phyloP scores from a whole-genome alignment of 805 yeast species.

The Candida ponderosae region DNA sequence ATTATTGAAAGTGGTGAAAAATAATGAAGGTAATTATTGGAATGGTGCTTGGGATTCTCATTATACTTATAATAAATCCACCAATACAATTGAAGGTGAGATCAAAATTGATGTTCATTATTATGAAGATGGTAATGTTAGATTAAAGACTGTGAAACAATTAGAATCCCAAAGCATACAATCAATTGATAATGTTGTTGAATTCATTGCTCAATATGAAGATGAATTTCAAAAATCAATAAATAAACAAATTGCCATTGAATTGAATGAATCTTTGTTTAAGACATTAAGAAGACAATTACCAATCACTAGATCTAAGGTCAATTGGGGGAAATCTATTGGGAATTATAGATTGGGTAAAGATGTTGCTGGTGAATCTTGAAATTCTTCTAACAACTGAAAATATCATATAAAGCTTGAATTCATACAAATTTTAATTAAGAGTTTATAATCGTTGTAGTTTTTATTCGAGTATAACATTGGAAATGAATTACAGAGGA shows the following conservation, averaged over 20 bases:
- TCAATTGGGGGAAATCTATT: constrained; percentile 92
- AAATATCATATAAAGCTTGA: too few relatives aligned
- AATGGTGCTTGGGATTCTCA: constrained; percentile 83
- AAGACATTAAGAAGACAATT: constrained; percentile 82
- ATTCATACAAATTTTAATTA: too few relatives aligned
- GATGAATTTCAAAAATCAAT: constrained; percentile 49
- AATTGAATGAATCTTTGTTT: constrained; percentile 73
- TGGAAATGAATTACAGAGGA: too few relatives aligned
- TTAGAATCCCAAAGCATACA: constrained; percentile 4
- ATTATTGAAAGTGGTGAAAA: constrained; percentile 62
- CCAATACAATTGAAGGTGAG: constrained; percentile 37
- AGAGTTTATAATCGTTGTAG: too few relatives aligned
- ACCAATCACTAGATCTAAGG: constrained; percentile 85
- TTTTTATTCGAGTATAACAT: too few relatives aligned
- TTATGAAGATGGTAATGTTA: constrained; percentile 93
- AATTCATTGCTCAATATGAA: constrained; percentile 50
- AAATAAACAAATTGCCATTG: constrained; percentile 48
- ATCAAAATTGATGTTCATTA: constrained; percentile 76
- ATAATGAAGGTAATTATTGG: constrained; percentile 73
- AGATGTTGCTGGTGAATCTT: constrained; percentile 47
- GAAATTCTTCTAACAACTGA: not conserved
- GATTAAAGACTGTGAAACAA: constrained; percentile 41
- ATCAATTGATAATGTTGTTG: constrained; percentile 22
- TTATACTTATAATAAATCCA: constrained; percentile 36
- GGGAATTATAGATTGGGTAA: constrained; percentile 85